These are phyloP conservation scores for Butyriboletus appendiculatus DNA, from an alignment of 1,284 basidiomycete species.

Conservation along the genomic window DNA sequence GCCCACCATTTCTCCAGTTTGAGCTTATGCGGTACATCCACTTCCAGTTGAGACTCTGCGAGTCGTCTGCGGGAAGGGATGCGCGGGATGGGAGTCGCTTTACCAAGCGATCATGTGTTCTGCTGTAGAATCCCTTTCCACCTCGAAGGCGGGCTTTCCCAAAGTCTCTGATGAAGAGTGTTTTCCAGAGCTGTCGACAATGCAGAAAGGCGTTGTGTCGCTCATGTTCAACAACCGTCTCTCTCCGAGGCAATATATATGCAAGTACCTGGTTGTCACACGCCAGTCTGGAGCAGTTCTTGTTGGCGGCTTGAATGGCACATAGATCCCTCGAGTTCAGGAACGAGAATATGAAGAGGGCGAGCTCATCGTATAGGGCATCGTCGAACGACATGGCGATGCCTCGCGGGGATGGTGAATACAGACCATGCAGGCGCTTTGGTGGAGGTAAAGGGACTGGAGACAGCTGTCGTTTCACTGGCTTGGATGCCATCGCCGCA, in stretches of 20 bases:
- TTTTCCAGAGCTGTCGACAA: conserved; percentile 52
- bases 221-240: conserved; percentile 18
- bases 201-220: neutral
- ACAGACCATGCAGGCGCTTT: conserved; percentile 51
- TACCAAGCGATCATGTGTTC: conserved; percentile 57
- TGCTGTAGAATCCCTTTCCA: conserved; percentile 56
- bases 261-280: conserved; percentile 52
- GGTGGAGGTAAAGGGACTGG: conserved; percentile 51
- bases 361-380: conserved; percentile 71
- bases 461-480: conserved; percentile 50
- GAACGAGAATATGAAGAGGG: conserved; percentile 71
- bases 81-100: conserved; percentile 59
- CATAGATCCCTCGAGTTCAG: conserved; percentile 69
- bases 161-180: conserved; percentile 59
- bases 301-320: conserved; percentile 58
- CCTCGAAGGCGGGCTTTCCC: conserved; percentile 68
- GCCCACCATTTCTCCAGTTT: conserved; percentile 76
- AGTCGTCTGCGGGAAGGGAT: conserved; percentile 30
- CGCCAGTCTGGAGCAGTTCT: conserved; percentile 66
- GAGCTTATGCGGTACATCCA: conserved; percentile 82
- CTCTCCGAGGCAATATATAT: conserved; percentile 6
- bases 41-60: conserved; percentile 61
- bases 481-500: conserved; percentile 42
- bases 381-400: conserved; percentile 47
- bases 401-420: conserved; percentile 9